Conservation (phyloP, 345 rosid species). For the Aquilaria yunnanensis region DNA sequence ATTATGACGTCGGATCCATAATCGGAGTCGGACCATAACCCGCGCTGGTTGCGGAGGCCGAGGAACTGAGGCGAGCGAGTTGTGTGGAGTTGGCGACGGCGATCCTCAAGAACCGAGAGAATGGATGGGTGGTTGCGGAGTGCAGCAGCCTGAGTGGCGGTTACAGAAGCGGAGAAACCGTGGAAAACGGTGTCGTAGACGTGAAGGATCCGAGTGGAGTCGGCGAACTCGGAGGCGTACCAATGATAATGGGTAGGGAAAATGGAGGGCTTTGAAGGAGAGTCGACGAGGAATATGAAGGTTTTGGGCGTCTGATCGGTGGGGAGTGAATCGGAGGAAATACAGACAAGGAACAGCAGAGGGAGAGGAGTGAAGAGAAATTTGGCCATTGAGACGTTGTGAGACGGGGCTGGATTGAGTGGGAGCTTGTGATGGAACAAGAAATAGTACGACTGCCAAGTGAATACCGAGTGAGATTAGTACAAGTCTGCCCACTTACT, state of each 20-base stretch:
- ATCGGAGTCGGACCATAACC: slow-evolving; percentile 82
- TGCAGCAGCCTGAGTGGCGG: slow-evolving; percentile 27
- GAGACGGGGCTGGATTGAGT: not conserved
- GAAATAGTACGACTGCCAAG: too few species aligned
- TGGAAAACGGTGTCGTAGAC: slow-evolving; percentile 88
- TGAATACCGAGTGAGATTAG: too few species aligned
- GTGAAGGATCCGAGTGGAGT: slow-evolving; percentile 56
- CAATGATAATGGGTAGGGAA: slow-evolving; percentile 84
- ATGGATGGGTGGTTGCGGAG: slow-evolving; percentile 57
- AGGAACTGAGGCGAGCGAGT: slow-evolving; percentile 90
- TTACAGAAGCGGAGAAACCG: slow-evolving; percentile 69
- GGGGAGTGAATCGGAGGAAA: slow-evolving; percentile 10
- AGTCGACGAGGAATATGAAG: slow-evolving; percentile 68
- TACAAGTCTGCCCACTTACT: too few species aligned
- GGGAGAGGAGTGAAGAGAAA: slow-evolving; percentile 7
- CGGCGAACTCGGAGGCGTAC: slow-evolving; percentile 68
- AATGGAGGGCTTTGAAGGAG: slow-evolving; percentile 62
- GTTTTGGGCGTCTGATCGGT: slow-evolving; percentile 34
- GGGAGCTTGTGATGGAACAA: too few species aligned
- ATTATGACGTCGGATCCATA: slow-evolving; percentile 88
- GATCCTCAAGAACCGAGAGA: slow-evolving; percentile 64
- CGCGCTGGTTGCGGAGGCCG: slow-evolving; percentile 64
- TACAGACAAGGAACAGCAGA: not conserved
- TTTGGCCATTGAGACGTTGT: slow-evolving; percentile 21
- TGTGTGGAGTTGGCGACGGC: slow-evolving; percentile 69